Evolutionary conservation across 1,139 yeast species (phyloP).

Genomic region (Arxiozyma heterogenica): DNA sequence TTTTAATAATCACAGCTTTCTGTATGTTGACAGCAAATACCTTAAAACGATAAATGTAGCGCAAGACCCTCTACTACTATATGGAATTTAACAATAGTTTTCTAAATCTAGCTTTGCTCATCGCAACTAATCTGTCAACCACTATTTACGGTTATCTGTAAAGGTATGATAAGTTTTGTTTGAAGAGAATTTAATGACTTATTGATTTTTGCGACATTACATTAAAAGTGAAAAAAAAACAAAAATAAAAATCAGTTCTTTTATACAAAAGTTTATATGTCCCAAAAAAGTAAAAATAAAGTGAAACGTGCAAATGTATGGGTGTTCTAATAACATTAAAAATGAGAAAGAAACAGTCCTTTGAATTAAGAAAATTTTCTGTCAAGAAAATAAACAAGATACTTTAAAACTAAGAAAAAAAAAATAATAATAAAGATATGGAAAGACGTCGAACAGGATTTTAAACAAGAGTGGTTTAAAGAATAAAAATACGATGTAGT

Average conservation of each 20-base stretch:
- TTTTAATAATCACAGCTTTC: slow-evolving; percentile 1
- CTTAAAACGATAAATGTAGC: no score
- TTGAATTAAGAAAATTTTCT: background rate
- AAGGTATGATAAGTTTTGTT: background rate
- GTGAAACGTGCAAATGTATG: background rate
- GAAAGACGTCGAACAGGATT: background rate
- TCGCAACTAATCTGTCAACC: background rate
- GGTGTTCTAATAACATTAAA: background rate
- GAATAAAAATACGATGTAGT: no score
- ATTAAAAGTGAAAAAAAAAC: background rate
- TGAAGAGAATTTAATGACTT: no score
- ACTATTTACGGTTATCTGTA: background rate
- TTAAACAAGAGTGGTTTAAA: background rate
- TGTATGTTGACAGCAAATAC: background rate
- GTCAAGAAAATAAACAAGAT: background rate
- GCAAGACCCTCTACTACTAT: background rate
- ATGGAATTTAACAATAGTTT: background rate
- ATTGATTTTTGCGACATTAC: background rate
- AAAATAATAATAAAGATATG: no score
- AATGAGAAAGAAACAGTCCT: background rate
- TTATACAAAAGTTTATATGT: no score
- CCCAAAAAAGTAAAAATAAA: background rate
- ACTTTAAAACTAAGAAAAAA: no score
- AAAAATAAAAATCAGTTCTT: no score
- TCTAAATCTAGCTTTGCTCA: background rate